Conservation (phyloP, 192 early-diverging fungal genomes). For the Phycomyces nitens region DNA sequence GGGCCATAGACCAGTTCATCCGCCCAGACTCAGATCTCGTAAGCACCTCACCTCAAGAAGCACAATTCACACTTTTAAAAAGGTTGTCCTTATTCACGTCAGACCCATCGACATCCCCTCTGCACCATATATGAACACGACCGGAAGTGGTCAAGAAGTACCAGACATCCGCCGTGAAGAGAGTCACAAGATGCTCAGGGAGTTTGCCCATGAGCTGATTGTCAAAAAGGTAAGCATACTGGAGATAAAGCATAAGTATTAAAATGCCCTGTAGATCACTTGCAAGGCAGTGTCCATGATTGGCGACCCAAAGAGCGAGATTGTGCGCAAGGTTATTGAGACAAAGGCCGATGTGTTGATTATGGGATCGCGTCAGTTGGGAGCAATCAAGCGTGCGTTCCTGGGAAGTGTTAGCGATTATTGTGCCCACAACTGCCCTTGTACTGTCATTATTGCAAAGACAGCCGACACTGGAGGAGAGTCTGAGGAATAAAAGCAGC, state of each 20-base stretch:
- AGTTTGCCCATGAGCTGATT: slow-evolving; percentile 16
- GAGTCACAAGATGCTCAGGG: slow-evolving; percentile 23
- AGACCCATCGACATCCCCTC: slow-evolving; percentile 23
- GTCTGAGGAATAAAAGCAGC: too few species aligned
- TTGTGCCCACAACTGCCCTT: slow-evolving; percentile 38
- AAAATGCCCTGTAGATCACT: slow-evolving; percentile 24
- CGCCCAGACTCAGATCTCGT: slow-evolving; percentile 24
- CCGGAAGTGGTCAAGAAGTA: slow-evolving; percentile 19
- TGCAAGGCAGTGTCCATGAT: slow-evolving; percentile 54
- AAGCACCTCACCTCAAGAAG: not conserved
- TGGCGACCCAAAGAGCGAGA: slow-evolving; percentile 61
- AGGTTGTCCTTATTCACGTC: slow-evolving; percentile 28
- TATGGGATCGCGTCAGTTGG: slow-evolving; percentile 60
- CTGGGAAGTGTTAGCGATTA: slow-evolving; percentile 50
- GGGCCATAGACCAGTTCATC: slow-evolving; percentile 30
- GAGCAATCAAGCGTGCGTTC: slow-evolving; percentile 45
- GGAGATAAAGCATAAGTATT: too few species aligned
- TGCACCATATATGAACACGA: slow-evolving; percentile 24
- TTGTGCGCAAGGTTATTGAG: slow-evolving; percentile 55
- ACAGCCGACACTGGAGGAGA: not conserved
- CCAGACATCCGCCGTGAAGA: slow-evolving; percentile 26
- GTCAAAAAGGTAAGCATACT: slow-evolving; percentile 17
- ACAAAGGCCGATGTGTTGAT: slow-evolving; percentile 57
- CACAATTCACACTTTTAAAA: not conserved
- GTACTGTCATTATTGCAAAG: slow-evolving; percentile 36